A percentile compares a stretch with the other conserved stretches of the same genome.
These are phyloP conservation scores for Pleurotus tuber-regium DNA, from an alignment of 768 basidiomycete genomes.

Conservation along the genomic window DNA sequence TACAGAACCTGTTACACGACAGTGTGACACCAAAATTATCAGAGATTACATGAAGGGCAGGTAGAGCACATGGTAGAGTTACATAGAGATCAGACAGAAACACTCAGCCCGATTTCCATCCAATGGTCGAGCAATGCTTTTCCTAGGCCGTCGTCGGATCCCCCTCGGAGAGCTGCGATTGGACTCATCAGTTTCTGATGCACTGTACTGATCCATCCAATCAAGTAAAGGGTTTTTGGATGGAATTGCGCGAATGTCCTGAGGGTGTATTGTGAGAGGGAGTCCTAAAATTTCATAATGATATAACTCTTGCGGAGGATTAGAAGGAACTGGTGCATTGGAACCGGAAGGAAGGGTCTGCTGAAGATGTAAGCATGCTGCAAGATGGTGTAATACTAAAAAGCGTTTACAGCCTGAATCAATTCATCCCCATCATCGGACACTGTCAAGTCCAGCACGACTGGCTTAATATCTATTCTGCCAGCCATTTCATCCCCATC, in stretches of 20 bases:
- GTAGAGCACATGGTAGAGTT: too few species aligned
- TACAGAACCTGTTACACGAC: too few species aligned
- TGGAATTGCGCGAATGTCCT: background rate
- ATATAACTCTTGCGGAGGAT: background rate
- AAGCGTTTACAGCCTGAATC: too few species aligned
- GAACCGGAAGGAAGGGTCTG: too few species aligned
- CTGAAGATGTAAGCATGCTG: too few species aligned
- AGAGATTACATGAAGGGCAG: too few species aligned
- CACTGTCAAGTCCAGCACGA: background rate
- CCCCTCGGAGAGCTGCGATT: background rate
- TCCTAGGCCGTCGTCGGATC: background rate
- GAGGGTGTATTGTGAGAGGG: background rate
- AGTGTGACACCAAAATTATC: too few species aligned
- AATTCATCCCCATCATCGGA: background rate
- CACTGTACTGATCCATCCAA: background rate
- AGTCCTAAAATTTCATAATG: background rate
- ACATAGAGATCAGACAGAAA: background rate
- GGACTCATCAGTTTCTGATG: background rate
- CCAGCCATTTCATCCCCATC: background rate
- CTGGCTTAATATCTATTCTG: background rate
- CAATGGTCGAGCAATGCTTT: background rate
- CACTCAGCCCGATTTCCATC: background rate
- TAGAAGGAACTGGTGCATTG: too few species aligned
- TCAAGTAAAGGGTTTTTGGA: background rate
- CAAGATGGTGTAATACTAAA: too few species aligned